phyloP scores from a whole-genome alignment of 2,329 filamentous ascomycete species.

The Fusarium pininemorale region DNA sequence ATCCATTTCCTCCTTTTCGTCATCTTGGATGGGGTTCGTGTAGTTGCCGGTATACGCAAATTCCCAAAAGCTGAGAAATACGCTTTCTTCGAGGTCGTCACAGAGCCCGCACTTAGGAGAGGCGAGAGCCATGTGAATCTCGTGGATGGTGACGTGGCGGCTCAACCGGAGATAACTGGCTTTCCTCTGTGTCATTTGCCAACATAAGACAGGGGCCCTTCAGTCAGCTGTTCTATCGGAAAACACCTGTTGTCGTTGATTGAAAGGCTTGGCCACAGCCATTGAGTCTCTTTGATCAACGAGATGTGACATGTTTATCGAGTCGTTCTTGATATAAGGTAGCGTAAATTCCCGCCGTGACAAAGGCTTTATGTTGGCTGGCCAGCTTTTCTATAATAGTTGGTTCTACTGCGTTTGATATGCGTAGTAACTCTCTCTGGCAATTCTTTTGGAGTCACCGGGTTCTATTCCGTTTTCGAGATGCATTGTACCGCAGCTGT shows the following conservation, averaged over 20 bases:
- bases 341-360: fast-evolving
- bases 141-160: background rate
- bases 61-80: too few species aligned
- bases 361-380: background rate
- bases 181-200: background rate
- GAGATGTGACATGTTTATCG: background rate
- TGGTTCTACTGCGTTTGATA: background rate
- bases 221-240: background rate
- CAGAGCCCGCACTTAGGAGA: background rate
- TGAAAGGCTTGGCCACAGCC: background rate
- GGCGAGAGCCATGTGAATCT: fast-evolving
- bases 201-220: too few species aligned
- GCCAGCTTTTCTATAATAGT: background rate
- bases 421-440: background rate
- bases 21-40: too few species aligned
- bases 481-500: background rate
- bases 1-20: too few species aligned
- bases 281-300: background rate
- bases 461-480: background rate
- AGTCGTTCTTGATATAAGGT: background rate
- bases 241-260: background rate
- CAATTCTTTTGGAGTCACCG: too few species aligned
- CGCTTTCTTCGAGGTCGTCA: background rate
- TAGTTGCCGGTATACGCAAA: too few species aligned
- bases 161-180: background rate